Percentiles rank a stretch among this genome's conserved stretches.
These are phyloP conservation scores for Pezizomycotina sp. DNA, from an alignment of 2,329 filamentous ascomycete genomes.

Conservation along the genomic window DNA sequence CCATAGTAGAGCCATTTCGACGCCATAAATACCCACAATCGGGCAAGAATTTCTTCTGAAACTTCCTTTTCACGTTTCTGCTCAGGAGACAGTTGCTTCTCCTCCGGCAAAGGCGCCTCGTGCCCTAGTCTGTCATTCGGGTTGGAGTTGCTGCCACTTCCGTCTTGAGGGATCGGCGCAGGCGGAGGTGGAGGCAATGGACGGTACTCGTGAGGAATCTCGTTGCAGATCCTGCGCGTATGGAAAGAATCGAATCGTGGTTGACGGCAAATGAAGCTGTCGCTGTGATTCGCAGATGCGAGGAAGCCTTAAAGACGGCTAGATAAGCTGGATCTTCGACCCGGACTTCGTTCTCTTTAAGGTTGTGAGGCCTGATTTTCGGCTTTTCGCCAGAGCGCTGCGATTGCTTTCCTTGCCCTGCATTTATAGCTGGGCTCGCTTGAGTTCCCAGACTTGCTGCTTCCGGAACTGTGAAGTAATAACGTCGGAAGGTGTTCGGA, in stretches of 20 bases:
- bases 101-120: constrained; percentile 42
- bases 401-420: constrained; percentile 10
- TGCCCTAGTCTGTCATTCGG: constrained; percentile 45
- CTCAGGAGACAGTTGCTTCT: constrained; percentile 61
- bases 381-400: too few relatives aligned
- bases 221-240: constrained; percentile 62
- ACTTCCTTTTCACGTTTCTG: constrained; percentile 35
- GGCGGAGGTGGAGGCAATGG: constrained; percentile 50
- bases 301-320: constrained; percentile 63
- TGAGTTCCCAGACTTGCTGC: too few relatives aligned
- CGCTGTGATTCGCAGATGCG: constrained; percentile 47
- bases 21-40: constrained; percentile 47
- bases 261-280: constrained; percentile 71
- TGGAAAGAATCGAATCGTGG: constrained; percentile 80
- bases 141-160: constrained; percentile 57
- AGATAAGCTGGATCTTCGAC: constrained; percentile 62
- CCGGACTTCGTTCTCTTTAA: constrained; percentile 19
- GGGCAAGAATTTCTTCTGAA: constrained; percentile 33
- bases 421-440: too few relatives aligned
- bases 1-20: constrained; percentile 44
- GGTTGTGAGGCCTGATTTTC: constrained; percentile 16
- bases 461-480: too few relatives aligned
- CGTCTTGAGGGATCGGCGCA: constrained; percentile 52
- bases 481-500: too few relatives aligned
- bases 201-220: constrained; percentile 68